phyloP scores from a whole-genome alignment of 768 basidiomycete species.

The Tulasnella sp. region DNA sequence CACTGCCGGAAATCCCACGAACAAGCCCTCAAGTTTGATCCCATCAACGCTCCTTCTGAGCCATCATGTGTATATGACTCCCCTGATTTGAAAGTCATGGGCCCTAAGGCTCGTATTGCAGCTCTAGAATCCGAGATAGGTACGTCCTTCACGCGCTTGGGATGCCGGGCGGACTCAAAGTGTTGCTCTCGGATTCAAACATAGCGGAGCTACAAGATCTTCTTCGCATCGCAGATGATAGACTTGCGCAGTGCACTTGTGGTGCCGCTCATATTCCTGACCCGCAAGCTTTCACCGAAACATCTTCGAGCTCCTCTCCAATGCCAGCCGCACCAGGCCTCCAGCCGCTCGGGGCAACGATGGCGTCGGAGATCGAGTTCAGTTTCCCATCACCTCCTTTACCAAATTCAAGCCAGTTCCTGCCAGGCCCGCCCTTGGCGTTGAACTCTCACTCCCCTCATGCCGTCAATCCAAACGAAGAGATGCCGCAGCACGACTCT shows the following conservation, averaged over 20 bases:
- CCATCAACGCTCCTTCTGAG: not conserved
- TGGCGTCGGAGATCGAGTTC: not conserved
- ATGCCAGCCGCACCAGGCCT: not conserved
- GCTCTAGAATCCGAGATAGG: slow-evolving; percentile 6
- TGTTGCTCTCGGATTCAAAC: too few species aligned
- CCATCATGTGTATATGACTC: slow-evolving; percentile 23
- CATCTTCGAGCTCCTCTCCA: not conserved
- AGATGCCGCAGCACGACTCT: too few species aligned
- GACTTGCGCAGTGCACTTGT: not conserved
- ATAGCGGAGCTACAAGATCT: not conserved
- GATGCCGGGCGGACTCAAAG: not conserved
- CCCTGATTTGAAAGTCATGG: not conserved
- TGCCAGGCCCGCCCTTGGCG: not conserved
- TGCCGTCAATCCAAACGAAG: too few species aligned
- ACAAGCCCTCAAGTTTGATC: not conserved
- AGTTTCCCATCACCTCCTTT: not conserved
- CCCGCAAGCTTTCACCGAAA: not conserved
- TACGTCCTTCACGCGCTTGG: not conserved
- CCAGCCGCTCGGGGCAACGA: not conserved
- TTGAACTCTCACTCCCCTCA: not conserved
- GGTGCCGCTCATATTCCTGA: not conserved
- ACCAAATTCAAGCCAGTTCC: not conserved
- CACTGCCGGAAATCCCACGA: slow-evolving; percentile 22
- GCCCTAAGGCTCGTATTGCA: slow-evolving; percentile 11
- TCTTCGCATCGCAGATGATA: not conserved